Conservation (phyloP, 306 rosid species). For the Dryas drummondii region DNA sequence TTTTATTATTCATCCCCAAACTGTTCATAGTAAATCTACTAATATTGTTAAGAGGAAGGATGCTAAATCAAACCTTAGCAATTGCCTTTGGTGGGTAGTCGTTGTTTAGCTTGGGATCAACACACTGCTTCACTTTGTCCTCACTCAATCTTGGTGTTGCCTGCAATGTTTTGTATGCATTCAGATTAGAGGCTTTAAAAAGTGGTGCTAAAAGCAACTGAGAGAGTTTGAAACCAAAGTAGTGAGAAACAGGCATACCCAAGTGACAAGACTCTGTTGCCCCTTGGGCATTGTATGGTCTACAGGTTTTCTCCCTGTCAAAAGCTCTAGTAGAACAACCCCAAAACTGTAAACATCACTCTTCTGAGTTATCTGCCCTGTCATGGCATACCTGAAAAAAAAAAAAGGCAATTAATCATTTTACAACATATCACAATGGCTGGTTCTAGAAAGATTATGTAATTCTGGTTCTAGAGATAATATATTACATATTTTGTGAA, state of each 20-base stretch:
- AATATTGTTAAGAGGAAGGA: neutral
- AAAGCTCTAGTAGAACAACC: conserved; percentile 91
- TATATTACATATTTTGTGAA: too few species aligned
- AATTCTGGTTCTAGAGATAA: too few species aligned
- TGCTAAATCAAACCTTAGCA: conserved; percentile 66
- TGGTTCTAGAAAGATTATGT: too few species aligned
- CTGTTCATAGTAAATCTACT: neutral
- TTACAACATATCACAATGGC: too few species aligned
- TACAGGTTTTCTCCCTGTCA: conserved; percentile 97
- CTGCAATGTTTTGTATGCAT: conserved; percentile 36
- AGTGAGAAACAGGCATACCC: conserved; percentile 46
- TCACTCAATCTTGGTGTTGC: conserved; percentile 99
- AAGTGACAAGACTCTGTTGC: conserved; percentile 99
- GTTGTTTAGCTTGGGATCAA: conserved; percentile 92
- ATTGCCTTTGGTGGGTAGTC: conserved; percentile 93
- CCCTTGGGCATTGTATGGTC: conserved; percentile 99
- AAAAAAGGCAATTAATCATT: neutral
- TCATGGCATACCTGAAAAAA: conserved; percentile 86
- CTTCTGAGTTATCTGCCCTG: conserved; percentile 95
- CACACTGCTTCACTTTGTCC: conserved; percentile 97
- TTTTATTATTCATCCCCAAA: neutral
- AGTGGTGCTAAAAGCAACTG: conserved; percentile 4
- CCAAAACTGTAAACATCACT: conserved; percentile 98
- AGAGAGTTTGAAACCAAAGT: neutral
- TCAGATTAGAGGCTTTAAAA: conserved; percentile 1